Evolutionary conservation across 1,139 yeast genomes (phyloP).

Genomic region (Magnusiomyces magnusii): DNA sequence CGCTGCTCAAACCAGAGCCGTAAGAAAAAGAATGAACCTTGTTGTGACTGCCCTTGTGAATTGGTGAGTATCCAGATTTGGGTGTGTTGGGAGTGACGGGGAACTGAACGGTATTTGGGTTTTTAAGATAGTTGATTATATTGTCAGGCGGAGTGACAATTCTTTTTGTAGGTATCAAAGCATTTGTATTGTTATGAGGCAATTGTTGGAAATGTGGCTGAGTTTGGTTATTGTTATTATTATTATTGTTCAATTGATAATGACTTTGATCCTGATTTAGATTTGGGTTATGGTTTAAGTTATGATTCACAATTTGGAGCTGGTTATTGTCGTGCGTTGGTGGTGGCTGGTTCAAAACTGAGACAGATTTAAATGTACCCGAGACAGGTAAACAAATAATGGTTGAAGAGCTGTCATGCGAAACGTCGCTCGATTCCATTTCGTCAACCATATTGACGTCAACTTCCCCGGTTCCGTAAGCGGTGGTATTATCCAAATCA

Average conservation of each 20-base stretch:
- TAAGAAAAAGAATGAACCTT: not conserved
- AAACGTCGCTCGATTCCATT: not conserved
- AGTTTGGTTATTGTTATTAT: not conserved
- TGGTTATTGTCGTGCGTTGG: not conserved
- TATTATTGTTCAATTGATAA: too few species aligned
- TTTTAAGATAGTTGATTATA: not conserved
- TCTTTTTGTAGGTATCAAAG: not conserved
- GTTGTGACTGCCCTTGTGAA: not conserved
- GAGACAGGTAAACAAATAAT: not conserved
- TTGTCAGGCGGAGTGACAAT: slow-evolving; percentile 3
- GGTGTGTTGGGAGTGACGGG: not conserved
- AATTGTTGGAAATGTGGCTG: not conserved
- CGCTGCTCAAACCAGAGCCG: not conserved
- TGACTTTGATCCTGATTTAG: not conserved
- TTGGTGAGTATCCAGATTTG: not conserved
- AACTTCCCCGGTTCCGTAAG: not conserved
- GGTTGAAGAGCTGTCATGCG: not conserved
- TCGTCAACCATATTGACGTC: not conserved
- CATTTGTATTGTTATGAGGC: not conserved
- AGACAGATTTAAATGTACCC: not conserved
- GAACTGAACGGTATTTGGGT: not conserved
- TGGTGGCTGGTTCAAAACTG: not conserved
- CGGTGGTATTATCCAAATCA: not conserved
- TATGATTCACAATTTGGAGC: not conserved
- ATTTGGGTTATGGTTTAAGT: not conserved